Evolutionary conservation across 352 stramenopile genomes (phyloP).

Genomic region (Globisporangium okanoganense): DNA sequence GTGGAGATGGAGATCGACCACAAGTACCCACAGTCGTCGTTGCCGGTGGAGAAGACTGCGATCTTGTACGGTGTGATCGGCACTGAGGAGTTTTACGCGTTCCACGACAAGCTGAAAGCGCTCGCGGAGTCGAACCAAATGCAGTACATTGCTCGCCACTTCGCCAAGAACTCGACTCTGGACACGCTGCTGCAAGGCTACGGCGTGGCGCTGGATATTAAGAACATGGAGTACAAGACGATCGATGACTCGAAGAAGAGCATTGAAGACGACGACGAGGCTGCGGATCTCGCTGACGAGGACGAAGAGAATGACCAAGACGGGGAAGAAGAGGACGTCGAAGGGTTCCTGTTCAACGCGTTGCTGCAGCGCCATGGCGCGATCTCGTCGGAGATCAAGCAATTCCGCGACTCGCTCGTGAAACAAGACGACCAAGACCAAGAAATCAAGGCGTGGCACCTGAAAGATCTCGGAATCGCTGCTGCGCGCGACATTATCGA

Average conservation of each 20-base stretch:
- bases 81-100: slow-evolving; percentile 57
- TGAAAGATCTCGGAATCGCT: slow-evolving; percentile 87
- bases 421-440: slow-evolving; percentile 34
- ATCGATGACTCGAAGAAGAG: slow-evolving; percentile 89
- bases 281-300: slow-evolving; percentile 17
- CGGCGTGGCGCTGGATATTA: slow-evolving; percentile 92
- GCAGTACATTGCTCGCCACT: slow-evolving; percentile 85
- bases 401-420: slow-evolving; percentile 49
- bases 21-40: slow-evolving; percentile 50
- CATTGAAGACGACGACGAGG: slow-evolving; percentile 35
- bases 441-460: slow-evolving; percentile 81
- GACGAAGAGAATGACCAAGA: slow-evolving; percentile 33
- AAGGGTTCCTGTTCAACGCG: slow-evolving; percentile 61
- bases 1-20: slow-evolving; percentile 66
- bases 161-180: slow-evolving; percentile 52
- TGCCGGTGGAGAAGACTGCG: slow-evolving; percentile 30
- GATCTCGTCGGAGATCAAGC: slow-evolving; percentile 47
- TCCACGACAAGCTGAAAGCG: slow-evolving; percentile 63
- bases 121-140: slow-evolving; percentile 52
- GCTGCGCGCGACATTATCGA: slow-evolving; percentile 67
- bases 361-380: slow-evolving; percentile 34
- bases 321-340: slow-evolving; percentile 51
- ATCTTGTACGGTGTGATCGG: slow-evolving; percentile 86
- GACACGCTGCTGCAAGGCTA: slow-evolving; percentile 90
- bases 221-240: slow-evolving; percentile 97